Base-by-base conservation (phyloP, 2,329 filamentous ascomycete genomes). In the Apiospora hydei region DNA sequence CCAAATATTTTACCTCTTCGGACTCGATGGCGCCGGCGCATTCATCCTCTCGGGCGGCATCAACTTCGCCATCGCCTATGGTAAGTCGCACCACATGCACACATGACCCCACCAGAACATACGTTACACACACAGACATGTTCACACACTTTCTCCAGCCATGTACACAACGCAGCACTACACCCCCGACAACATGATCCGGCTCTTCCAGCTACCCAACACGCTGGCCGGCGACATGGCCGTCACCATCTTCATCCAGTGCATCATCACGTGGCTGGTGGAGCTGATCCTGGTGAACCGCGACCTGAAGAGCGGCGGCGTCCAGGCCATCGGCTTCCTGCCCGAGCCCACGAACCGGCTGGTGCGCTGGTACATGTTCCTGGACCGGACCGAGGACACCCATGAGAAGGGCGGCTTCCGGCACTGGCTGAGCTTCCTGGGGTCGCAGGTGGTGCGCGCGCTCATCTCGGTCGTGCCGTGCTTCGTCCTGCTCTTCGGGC, bases 1-100 rank as follows among this genome's bases (percentile, higher is more conserved):
- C 72, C 86, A 88, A 73, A 72, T 84, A 26, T 83, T 87, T 71
- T 88, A 88, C 77, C 80, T 89, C 18, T 84, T 88, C 66, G 75
- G 84, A 1, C 75, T 87, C 3, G 83, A 87, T 71, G 87, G 86
- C 4, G 38, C 88, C 46, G 84, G 84, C 18, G 84, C 85, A 13
- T 82, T 84, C 73, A 68, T 85, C n/a, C 64, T 88, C 2, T 87
- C 85, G 0, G 87, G 83, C 0, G 85, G 80, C 30, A 84, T 88
- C 73, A 88, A 88, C 78, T 87, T 88, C 77, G 84, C 82, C 64
- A 82, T 88, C 72, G 86, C 85, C 21, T 88, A 87, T 73, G 84
- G 86, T 87, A 76, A 72, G 80, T 77, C 6, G 21, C 11, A 57
- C 51, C 13, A 13, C 34, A 38, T 38, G 7, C 34, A 38, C 34